Evolutionary conservation across 2,329 filamentous ascomycete species (phyloP).

Genomic region (Juglanconis sp.): DNA sequence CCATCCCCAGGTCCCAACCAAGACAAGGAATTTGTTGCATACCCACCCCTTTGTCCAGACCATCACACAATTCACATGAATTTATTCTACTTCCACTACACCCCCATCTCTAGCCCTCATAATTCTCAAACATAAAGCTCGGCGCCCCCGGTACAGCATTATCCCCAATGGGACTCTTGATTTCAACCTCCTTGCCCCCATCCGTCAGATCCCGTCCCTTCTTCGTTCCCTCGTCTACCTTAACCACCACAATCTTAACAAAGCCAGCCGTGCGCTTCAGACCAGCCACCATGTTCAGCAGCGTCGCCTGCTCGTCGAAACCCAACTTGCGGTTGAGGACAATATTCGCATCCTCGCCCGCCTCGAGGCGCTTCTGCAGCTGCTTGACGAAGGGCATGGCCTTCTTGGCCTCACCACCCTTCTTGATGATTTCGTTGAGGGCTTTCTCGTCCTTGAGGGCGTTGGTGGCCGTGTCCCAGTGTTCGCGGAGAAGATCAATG

Average conservation of each 20-base stretch:
- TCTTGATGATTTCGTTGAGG: conserved; percentile 73
- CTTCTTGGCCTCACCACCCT: conserved; percentile 90
- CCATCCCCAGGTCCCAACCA: too few relatives aligned
- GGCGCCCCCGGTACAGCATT: conserved; percentile 78
- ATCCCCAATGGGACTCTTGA: conserved; percentile 60
- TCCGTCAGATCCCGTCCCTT: conserved; percentile 54
- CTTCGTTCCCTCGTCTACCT: conserved; percentile 68
- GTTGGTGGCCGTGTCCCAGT: conserved; percentile 61
- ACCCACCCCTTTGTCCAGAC: too few relatives aligned
- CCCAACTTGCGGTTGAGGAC: conserved; percentile 82
- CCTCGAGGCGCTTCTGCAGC: conserved; percentile 78
- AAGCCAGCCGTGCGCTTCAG: conserved; percentile 73
- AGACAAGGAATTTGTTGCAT: too few relatives aligned
- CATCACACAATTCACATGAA: neutral
- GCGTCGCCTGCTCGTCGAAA: conserved; percentile 78
- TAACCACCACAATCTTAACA: conserved; percentile 62
- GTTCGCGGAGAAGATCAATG: conserved; percentile 72
- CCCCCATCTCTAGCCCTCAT: conserved; percentile 41
- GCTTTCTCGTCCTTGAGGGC: conserved; percentile 71
- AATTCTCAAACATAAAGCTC: conserved; percentile 82
- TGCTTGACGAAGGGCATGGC: conserved; percentile 94
- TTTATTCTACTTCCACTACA: neutral
- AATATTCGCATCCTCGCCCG: conserved; percentile 60
- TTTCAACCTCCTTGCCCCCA: conserved; percentile 51
- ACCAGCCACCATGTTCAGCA: conserved; percentile 74